Evolutionary conservation across 805 yeast species (phyloP).

Genomic region (Candida mattraensis): DNA sequence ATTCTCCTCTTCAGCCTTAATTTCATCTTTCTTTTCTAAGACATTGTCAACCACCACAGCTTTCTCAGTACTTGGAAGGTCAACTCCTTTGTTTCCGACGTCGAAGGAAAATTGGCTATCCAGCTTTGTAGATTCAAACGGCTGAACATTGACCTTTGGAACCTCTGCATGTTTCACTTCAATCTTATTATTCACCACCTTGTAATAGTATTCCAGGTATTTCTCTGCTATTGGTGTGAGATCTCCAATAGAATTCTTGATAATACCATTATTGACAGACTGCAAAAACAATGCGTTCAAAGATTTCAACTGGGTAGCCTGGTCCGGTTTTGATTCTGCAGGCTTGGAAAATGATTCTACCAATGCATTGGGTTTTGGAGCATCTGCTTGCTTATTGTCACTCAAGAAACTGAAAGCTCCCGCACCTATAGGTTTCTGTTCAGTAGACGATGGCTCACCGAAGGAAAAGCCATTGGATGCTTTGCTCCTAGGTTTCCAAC

Average conservation of each 20-base stretch:
- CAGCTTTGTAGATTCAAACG: constrained; percentile 7
- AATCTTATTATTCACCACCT: constrained; percentile 33
- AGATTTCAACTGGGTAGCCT: constrained; percentile 56
- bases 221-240: constrained; percentile 56
- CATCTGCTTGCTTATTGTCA: constrained; percentile 2
- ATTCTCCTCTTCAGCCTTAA: constrained; percentile 9
- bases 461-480: constrained; percentile 14
- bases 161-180: constrained; percentile 26
- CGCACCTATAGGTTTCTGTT: constrained; percentile 10
- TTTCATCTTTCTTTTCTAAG: constrained; percentile 23
- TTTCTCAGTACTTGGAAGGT: constrained; percentile 1
- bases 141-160: constrained; percentile 25
- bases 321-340: constrained; percentile 15
- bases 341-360: constrained; percentile 1
- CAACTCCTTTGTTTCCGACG: not conserved
- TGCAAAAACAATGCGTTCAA: constrained; percentile 59
- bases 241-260: constrained; percentile 51
- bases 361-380: constrained; percentile 4
- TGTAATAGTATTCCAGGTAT: constrained; percentile 53
- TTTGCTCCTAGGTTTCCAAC: constrained; percentile 45
- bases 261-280: constrained; percentile 43
- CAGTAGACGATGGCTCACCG: constrained; percentile 11
- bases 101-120: constrained; percentile 2
- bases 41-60: constrained; percentile 2
- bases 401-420: constrained; percentile 16